These are phyloP conservation scores for Hanseniaspora hatyaiensis DNA, from an alignment of 805 yeast species.

Conservation along the genomic window DNA sequence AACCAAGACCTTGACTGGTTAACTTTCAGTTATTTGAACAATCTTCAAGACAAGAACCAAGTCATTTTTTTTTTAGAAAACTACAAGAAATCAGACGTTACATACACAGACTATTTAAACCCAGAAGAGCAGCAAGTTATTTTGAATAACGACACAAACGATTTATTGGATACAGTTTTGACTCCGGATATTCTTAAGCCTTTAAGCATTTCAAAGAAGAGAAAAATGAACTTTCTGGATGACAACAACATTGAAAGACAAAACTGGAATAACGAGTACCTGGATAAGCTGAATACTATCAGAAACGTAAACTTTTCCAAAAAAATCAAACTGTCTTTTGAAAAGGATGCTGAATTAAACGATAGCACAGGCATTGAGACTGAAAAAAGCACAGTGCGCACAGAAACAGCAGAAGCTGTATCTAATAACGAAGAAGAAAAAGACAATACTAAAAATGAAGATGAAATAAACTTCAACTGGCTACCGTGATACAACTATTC, in stretches of 20 bases:
- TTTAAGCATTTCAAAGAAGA: neutral
- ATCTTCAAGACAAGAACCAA: neutral
- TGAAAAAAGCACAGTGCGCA: too few species aligned
- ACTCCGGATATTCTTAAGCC: conserved; percentile 9
- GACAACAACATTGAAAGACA: conserved; percentile 3
- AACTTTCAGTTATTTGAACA: conserved; percentile 9
- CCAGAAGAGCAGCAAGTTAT: neutral
- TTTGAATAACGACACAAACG: conserved; percentile 3
- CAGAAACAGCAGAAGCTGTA: neutral
- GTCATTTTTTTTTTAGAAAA: neutral
- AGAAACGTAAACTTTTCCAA: conserved; percentile 12
- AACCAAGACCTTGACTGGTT: conserved; percentile 5
- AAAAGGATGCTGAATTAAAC: neutral
- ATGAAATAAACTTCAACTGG: too few species aligned
- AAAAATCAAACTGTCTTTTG: conserved; percentile 8
- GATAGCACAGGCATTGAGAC: too few species aligned
- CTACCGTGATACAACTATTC: too few species aligned
- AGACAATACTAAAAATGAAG: too few species aligned
- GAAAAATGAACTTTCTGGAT: conserved; percentile 2
- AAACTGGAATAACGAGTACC: neutral
- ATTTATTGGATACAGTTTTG: conserved; percentile 7
- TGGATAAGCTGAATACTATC: neutral
- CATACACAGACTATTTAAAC: too few species aligned
- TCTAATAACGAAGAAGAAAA: too few species aligned
- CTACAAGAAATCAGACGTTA: neutral